Conservation (phyloP, 352 stramenopile genomes). For the Sclerospora graminicola region DNA sequence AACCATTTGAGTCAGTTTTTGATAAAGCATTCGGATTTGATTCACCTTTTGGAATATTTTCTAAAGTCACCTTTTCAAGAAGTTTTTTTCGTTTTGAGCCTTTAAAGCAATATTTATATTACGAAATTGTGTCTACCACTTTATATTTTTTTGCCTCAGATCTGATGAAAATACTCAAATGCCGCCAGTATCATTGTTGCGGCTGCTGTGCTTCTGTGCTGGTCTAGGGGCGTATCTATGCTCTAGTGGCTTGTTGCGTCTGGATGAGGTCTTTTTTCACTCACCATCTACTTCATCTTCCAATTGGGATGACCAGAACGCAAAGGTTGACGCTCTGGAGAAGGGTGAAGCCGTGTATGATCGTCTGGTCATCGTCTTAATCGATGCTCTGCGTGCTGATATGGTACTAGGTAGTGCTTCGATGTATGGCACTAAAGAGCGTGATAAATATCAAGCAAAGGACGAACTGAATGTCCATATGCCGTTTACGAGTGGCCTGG, state of each 20-base stretch:
- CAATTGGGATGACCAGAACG: slow-evolving; percentile 1
- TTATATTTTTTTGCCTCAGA: slow-evolving; percentile 1
- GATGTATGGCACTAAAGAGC: slow-evolving; percentile 19
- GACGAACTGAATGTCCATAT: slow-evolving; percentile 57
- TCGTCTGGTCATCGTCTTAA: slow-evolving; percentile 76
- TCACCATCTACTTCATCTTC: neutral
- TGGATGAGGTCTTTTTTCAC: slow-evolving; percentile 47
- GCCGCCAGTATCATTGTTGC: slow-evolving; percentile 9
- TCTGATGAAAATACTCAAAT: slow-evolving; percentile 6
- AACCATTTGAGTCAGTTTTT: too few relatives aligned
- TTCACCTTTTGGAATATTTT: too few relatives aligned
- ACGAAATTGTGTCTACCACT: too few relatives aligned
- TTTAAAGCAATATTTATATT: too few relatives aligned
- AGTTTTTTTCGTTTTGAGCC: too few relatives aligned
- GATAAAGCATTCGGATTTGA: too few relatives aligned
- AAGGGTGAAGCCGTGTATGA: slow-evolving; percentile 35
- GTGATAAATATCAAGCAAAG: neutral
- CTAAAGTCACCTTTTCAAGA: too few relatives aligned
- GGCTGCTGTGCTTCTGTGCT: slow-evolving; percentile 30
- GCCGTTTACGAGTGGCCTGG: slow-evolving; percentile 46
- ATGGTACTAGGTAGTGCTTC: slow-evolving; percentile 71
- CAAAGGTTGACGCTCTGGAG: neutral
- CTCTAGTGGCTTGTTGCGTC: slow-evolving; percentile 41
- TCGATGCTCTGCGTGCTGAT: slow-evolving; percentile 80
- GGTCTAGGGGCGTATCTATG: slow-evolving; percentile 34